A percentile compares a stretch with the other conserved stretches of the same genome.
These are phyloP conservation scores for Leccinum pachyderme DNA, from an alignment of 1,284 basidiomycete species.

Conservation along the genomic window DNA sequence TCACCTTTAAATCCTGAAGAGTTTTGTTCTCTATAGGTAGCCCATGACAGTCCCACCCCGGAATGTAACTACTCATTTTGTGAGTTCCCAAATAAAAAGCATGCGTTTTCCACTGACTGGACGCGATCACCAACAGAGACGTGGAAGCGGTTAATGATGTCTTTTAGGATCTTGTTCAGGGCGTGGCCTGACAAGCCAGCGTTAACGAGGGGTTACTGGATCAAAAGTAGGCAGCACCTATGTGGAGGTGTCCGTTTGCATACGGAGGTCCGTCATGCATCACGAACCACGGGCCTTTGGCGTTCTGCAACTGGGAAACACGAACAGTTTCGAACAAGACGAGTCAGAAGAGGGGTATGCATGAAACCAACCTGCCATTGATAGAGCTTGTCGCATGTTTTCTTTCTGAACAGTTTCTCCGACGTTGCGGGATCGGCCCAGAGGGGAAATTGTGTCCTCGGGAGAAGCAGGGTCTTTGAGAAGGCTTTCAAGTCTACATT, in stretches of 20 bases:
- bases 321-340: constrained; percentile 6
- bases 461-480: constrained; percentile 78
- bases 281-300: constrained; percentile 70
- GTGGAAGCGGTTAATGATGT: constrained; percentile 92
- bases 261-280: constrained; percentile 98
- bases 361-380: constrained; percentile 73
- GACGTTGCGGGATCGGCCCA: constrained; percentile 68
- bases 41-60: constrained; percentile 99
- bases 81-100: constrained; percentile 1
- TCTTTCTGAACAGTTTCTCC: constrained; percentile 58
- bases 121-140: constrained; percentile 78
- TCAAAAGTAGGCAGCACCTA: constrained; percentile 56
- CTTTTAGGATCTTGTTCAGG: constrained; percentile 96
- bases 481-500: constrained; percentile 35
- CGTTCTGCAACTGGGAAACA: constrained; percentile 57
- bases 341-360: not conserved
- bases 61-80: constrained; percentile 66
- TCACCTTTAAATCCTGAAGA: constrained; percentile 69
- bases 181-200: constrained; percentile 72
- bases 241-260: constrained; percentile 94
- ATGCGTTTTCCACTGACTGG: constrained; percentile 56
- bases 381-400: constrained; percentile 81
- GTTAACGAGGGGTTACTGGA: constrained; percentile 2
- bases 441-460: constrained; percentile 81
- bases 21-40: constrained; percentile 96